Base-by-base conservation (phyloP, 2,329 filamentous ascomycete species). In the Herpomyces periplanetae region DNA sequence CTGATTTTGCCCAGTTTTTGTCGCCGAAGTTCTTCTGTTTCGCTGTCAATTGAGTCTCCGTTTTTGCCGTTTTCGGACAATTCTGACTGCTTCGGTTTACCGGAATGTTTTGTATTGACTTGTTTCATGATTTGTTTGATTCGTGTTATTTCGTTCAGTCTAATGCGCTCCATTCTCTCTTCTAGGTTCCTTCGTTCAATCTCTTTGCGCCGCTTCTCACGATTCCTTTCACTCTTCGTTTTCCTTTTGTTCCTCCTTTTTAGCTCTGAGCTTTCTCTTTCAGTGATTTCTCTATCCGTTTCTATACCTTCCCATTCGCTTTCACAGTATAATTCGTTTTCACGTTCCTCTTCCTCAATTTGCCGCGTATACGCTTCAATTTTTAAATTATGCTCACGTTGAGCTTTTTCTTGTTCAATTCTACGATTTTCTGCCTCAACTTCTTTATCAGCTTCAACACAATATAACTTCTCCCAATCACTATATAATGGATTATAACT, bases 401-500 rank as follows among this genome's bases (percentile, higher is more conserved):
- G 66, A 5, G 51, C 54, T 26, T 58, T 52, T 23, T 58, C 54
- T 16, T 51, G 53, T 14, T 45, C 49, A 4, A 75, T 38, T 4
- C 71, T 59, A 35, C 62, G 56, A 34, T 56, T 51, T 39, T 91
- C 75, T 0, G 58, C 53, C 26, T 61, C 63, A 2, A 88, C 45
- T 7, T 63, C 73, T 38, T 65, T 68, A 21, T 59, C 50, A 17
- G 68, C 64, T 37, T 84, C 68, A 16, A 53, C 46, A 9, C 51
- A 48, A 17, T 87, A 43, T 8, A 75, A 52, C 5, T 53, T 48
- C 29, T 73, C 61, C 49, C 84, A 96, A 26, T 87, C 71, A 26
- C 56, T 51, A 29, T 84, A 84, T 4, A 54, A 44, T 0, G 80
- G 80, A 35, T 96, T 96, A 43, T 96, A 96, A 30, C 68, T 85